Base-by-base conservation (phyloP, 1,284 basidiomycete genomes). In the Tilletia caries region DNA sequence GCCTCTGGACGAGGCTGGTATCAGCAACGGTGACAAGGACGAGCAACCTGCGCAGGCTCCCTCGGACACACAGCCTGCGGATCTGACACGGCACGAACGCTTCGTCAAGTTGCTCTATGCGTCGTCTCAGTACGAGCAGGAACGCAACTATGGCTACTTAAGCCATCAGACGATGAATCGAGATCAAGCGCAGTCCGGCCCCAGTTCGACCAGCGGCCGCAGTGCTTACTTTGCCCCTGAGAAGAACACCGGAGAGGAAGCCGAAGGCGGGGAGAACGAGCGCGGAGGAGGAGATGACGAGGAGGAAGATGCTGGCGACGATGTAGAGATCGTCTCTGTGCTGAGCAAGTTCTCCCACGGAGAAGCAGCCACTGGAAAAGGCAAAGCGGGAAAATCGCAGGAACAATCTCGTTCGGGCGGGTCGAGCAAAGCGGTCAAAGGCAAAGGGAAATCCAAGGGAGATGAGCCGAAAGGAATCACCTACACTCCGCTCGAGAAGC, bases 401-500 rank as follows among this genome's bases (percentile, higher is more conserved):
- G 52, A 23, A 29, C 23, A 29, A 29, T 54, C 52, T 6, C 23
- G 25, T 27, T 62, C 58, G 20, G 58, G 27, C 10, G 32, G 33
- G n/a, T n/a, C 32, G n/a, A 1, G 29, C 18, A 62, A 44, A 48
- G 58, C 32, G 32, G 18, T 8, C 18, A 62, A 44, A 32, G 64
- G 37, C 64, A 65, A 65, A 37, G 27, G 41, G 25, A 43, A 44
- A 37, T 34, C 64, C 25, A 65, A 65, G 23, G 44, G 20, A 8
- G 34, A 44, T 23, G 27, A 50, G 8, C 27, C 20, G 1, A 37
- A 13, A 32, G 65, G 29, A 8, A 25, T 66, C 18, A n/a, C 65
- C 6, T 66, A 66, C 54, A 81, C 80, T 2, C 79, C 79, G 0
- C 71, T 81, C 25, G 80, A 82, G 69, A 72, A 74, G 71, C 80